Evolutionary conservation across 176 grass and related monocot genomes (phyloP).

Genomic region (Cenchrus purpureus): DNA sequence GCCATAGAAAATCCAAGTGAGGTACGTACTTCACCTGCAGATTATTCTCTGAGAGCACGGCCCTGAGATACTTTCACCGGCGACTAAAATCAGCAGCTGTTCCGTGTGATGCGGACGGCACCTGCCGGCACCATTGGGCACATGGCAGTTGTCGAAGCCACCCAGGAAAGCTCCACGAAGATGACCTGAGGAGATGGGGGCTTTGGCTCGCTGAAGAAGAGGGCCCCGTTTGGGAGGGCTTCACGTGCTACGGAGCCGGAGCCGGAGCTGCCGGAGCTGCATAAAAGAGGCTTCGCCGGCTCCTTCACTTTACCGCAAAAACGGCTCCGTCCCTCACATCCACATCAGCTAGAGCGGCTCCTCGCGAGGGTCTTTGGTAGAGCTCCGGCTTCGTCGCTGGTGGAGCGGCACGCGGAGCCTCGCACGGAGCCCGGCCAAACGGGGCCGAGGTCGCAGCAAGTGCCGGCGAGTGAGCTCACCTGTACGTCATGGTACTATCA

Average conservation of each 20-base stretch:
- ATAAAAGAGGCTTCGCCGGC: too few relatives aligned
- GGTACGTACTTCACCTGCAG: slow-evolving; percentile 31
- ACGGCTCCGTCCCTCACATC: too few relatives aligned
- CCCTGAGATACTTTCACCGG: background rate
- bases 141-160: slow-evolving; percentile 3
- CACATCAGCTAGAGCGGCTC: too few relatives aligned
- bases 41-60: background rate
- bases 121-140: background rate
- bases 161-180: slow-evolving; percentile 36
- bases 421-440: too few relatives aligned
- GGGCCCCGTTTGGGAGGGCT: too few relatives aligned
- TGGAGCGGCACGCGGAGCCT: too few relatives aligned
- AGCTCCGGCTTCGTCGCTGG: too few relatives aligned
- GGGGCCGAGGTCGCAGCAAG: background rate
- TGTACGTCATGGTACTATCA: slow-evolving; percentile 42
- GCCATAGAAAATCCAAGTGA: background rate
- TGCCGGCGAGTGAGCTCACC: slow-evolving; percentile 21
- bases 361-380: too few relatives aligned
- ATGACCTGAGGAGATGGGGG: background rate
- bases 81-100: slow-evolving; percentile 3
- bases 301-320: too few relatives aligned
- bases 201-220: background rate
- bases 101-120: slow-evolving; percentile 18
- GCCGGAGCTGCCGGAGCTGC: too few relatives aligned
- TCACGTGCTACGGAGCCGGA: too few relatives aligned